Percentiles rank a stretch among this genome's conserved stretches.
phyloP scores from a whole-genome alignment of 495 filamentous ascomycete species.

The Cudoniella acicularis region DNA sequence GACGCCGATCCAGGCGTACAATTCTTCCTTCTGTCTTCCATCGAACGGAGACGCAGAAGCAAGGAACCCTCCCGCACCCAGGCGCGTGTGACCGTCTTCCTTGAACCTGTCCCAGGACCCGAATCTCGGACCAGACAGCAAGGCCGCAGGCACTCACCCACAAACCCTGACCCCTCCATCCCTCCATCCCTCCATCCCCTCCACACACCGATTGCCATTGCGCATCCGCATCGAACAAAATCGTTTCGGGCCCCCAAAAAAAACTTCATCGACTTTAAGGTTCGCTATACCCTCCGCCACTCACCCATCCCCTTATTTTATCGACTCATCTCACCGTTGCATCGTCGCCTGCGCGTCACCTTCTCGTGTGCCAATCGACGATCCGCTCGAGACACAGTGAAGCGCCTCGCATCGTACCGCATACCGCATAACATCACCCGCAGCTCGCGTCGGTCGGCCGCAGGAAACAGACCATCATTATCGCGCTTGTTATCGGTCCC shows the following conservation, averaged over 20 bases:
- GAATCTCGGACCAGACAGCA: background rate
- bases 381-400: background rate
- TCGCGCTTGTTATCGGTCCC: conserved; percentile 1
- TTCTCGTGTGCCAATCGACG: background rate
- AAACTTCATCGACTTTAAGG: background rate
- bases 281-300: background rate
- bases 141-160: background rate
- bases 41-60: background rate
- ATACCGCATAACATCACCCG: conserved; percentile 17
- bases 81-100: background rate
- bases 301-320: background rate
- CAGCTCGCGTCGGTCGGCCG: conserved; percentile 23
- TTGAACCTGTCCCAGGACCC: background rate
- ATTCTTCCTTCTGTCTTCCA: too few relatives aligned
- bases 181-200: too few relatives aligned
- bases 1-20: background rate
- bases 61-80: background rate
- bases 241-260: background rate
- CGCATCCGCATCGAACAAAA: background rate
- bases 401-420: conserved; percentile 23
- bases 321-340: background rate
- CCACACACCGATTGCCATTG: too few relatives aligned
- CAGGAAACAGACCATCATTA: conserved; percentile 17
- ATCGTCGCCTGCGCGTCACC: background rate
- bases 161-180: background rate